Evolutionary conservation across 805 yeast genomes (phyloP), one percentile per base, ranked within the genome.

Genomic region (Cyberlindnera xylosilytica): DNA sequence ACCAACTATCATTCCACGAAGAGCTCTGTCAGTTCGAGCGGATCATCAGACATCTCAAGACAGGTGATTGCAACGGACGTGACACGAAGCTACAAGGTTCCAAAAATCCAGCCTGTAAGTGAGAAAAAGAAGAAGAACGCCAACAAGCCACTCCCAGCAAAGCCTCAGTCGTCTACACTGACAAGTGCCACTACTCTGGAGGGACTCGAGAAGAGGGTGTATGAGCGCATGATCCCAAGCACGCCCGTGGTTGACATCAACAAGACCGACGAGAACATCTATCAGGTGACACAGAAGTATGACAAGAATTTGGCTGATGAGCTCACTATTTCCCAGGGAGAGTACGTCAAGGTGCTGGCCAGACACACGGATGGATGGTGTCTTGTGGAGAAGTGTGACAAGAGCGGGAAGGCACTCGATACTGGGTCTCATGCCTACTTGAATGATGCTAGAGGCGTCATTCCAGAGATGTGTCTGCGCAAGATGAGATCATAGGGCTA

Each of bases 301-400:
- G 22, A 38, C 2, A 64, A 69, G 20, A 58, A 51, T 13, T 51
- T 69, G 23, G 53, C 66, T 4, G 73, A 67, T 54, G 74, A 69
- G 41, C 54, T 69, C 10, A 42, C 47, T 12, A 51, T 68, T 6
- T 7, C 30, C 1, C 32, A 35, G 3, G 70, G 69, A 3, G 73
- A 67, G 24, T 52, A 31, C 41, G 62, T 64, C 9, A 57, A 55
- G 45, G 51, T 68, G 1, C 43, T 68, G 7, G 69, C 72, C 2
- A 59, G 61, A 15, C 74, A 69, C 50, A 64, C 70, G 2, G 74
- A 69, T 48, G 72, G 73, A 4, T 69, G 74, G 74, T 69, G 72
- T 42, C 48, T 69, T 11, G 70, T 60, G 2, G 72, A 68, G 39
- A 67, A 62, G 38, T 62, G 65, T 41, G 45, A 51, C 13, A 17